Evolutionary conservation across 768 basidiomycete species (phyloP).

Genomic region (Suillus lakei): DNA sequence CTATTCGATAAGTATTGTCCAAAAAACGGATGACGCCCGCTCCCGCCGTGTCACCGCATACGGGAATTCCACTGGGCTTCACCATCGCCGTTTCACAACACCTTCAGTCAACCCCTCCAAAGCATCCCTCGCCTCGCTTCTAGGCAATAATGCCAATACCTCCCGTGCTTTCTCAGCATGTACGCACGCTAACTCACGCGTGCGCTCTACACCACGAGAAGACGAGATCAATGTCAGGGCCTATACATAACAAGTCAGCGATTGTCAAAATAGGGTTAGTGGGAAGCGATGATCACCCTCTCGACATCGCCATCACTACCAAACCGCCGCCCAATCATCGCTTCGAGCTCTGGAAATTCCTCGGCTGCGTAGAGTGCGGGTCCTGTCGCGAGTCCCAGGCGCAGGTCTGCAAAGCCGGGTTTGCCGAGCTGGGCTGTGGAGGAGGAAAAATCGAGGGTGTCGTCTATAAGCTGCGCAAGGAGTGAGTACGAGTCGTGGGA

Average conservation of each 20-base stretch:
- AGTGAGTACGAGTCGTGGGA: background rate
- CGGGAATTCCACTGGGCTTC: background rate
- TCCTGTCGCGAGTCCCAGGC: constrained; percentile 83
- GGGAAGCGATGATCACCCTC: constrained; percentile 49
- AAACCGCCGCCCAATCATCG: constrained; percentile 83
- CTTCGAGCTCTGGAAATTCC: constrained; percentile 75
- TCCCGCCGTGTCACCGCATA: too few relatives aligned
- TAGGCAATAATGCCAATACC: constrained; percentile 71
- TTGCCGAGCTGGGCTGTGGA: constrained; percentile 80
- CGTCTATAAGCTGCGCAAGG: constrained; percentile 81
- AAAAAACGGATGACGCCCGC: background rate
- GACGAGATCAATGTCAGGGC: constrained; percentile 66
- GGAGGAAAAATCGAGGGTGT: constrained; percentile 91
- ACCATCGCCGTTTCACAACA: constrained; percentile 66
- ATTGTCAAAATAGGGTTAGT: background rate
- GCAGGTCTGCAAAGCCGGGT: constrained; percentile 79
- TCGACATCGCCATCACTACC: constrained; percentile 79
- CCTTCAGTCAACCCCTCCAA: constrained; percentile 72
- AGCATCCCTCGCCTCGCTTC: constrained; percentile 80
- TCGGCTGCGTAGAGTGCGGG: constrained; percentile 89
- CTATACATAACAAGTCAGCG: constrained; percentile 39
- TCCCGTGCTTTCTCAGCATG: constrained; percentile 82
- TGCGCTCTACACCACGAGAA: constrained; percentile 79
- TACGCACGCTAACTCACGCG: constrained; percentile 70
- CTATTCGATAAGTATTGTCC: background rate